Evolutionary conservation across 352 stramenopile species (phyloP), one percentile per base, ranked within the genome.

Genomic region (Globisporangium apiculatum): DNA sequence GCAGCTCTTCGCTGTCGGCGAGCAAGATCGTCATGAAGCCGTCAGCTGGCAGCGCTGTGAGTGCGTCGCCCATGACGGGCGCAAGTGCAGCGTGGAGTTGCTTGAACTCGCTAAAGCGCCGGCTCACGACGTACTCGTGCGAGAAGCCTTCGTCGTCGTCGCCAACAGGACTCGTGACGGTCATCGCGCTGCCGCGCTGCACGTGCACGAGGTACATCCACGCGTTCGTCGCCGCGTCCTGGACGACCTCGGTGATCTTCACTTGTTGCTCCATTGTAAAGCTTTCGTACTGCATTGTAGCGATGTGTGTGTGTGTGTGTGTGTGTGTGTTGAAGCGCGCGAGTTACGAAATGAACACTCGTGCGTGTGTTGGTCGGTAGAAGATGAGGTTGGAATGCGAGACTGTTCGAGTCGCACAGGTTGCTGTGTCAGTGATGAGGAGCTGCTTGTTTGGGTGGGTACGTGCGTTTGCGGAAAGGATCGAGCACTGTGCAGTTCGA

Each of bases 41-140:
- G 60, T 89, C 79, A n/a, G 80, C 76, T 4, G 79, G 79, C 50
- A 89, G 61, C 9, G 79, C 51, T 51, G 75, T 81, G 62, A 83
- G 73, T 52, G 68, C 62, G 59, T 80, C 69, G 45, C 72, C 72
- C 79, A 89, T 86, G 55, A 87, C 60, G 7, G 75, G 71, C 49
- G 67, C 57, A 24, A 89, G 58, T 10, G 64, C 65, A n/a, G 68
- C 62, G 66, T 89, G 76, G 37, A 89, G 76, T 54, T 79, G 71
- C 70, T 89, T 89, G 60, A 89, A 89, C 57, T 89, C 79, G 51
- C 73, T 80, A 64, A 89, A 89, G 57, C 79, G 80, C 36, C 79
- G 76, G 51, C 68, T 77, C 55, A 89, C 79, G 10, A 76, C 58
- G 67, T 89, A 87, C 58, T 83, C 69, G 75, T 87, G 72, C 54